Conservation (phyloP, 2,329 filamentous ascomycete genomes). For the Ceratocystis colombiana region DNA sequence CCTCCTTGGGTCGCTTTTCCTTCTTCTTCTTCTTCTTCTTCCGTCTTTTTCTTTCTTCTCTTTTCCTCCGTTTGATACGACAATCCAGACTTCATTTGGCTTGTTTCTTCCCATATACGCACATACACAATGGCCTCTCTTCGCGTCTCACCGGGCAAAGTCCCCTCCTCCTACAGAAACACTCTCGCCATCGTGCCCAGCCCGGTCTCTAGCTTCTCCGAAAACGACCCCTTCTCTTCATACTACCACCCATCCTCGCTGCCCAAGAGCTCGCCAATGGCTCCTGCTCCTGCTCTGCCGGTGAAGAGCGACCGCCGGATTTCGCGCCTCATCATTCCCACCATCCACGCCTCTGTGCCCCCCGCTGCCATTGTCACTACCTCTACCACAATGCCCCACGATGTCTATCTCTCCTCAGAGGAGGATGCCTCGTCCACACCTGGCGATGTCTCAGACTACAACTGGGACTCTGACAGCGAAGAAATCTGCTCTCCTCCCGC, state of each 20-base stretch:
- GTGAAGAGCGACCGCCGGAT: conserved; percentile 38
- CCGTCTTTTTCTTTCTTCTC: neutral
- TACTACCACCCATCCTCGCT: conserved; percentile 22
- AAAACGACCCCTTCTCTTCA: conserved; percentile 21
- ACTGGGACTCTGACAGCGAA: conserved; percentile 39
- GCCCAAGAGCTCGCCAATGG: conserved; percentile 17
- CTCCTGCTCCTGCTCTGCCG: conserved; percentile 36
- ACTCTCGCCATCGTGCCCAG: conserved; percentile 22
- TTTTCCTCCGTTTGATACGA: neutral
- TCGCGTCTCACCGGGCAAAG: conserved; percentile 17
- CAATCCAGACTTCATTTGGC: neutral
- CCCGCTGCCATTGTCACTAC: conserved; percentile 7
- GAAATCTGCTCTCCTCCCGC: conserved; percentile 27
- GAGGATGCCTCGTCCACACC: conserved; percentile 55
- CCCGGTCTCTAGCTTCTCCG: conserved; percentile 26
- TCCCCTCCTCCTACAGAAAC: conserved; percentile 23
- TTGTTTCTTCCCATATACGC: neutral
- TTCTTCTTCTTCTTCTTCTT: neutral
- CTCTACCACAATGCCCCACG: conserved; percentile 39
- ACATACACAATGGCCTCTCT: conserved; percentile 21
- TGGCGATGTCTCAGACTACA: conserved; percentile 50
- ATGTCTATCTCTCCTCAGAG: conserved; percentile 55
- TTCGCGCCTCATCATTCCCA: conserved; percentile 35
- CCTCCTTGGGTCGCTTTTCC: neutral
- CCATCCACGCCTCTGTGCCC: conserved; percentile 10